phyloP scores from a whole-genome alignment of 2,329 filamentous ascomycete genomes.

The Diaporthe australafricana region DNA sequence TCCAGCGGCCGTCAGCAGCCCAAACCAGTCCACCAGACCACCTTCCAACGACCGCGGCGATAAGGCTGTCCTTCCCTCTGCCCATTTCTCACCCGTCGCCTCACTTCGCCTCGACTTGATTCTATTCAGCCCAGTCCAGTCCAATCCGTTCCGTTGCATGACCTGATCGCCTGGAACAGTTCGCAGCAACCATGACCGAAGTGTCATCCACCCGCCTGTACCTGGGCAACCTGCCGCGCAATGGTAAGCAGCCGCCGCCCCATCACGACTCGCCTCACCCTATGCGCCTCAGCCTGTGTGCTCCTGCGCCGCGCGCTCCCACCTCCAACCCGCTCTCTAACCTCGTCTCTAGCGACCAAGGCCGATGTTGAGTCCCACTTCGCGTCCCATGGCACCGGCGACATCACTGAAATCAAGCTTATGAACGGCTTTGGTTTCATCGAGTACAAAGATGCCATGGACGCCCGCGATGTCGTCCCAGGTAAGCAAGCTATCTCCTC shows the following conservation, averaged over 20 bases:
- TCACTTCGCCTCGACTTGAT: constrained; percentile 10
- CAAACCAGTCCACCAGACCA: neutral
- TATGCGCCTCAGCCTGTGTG: constrained; percentile 27
- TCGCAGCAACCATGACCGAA: constrained; percentile 75
- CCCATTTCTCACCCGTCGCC: constrained; percentile 33
- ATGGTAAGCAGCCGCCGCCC: constrained; percentile 78
- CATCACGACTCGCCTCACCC: constrained; percentile 23
- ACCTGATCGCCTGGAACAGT: constrained; percentile 29
- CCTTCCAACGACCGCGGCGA: constrained; percentile 18
- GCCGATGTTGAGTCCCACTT: constrained; percentile 97
- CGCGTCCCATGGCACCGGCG: constrained; percentile 92
- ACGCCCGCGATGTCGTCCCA: constrained; percentile 97
- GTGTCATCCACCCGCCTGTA: constrained; percentile 96
- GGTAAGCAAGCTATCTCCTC: constrained; percentile 68
- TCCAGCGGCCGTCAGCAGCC: constrained; percentile 24
- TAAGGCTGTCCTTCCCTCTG: constrained; percentile 36
- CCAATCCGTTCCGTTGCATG: constrained; percentile 29
- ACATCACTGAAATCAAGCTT: constrained; percentile 98
- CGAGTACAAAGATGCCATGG: constrained; percentile 98
- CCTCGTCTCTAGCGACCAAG: constrained; percentile 80
- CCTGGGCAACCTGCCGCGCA: constrained; percentile 95
- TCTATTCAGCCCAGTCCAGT: constrained; percentile 8
- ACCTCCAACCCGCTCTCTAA: constrained; percentile 16
- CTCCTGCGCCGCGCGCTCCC: constrained; percentile 39
- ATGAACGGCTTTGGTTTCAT: constrained; percentile 99